These are phyloP conservation scores for Zalerion maritima DNA, from an alignment of 495 filamentous ascomycete species.

Conservation along the genomic window DNA sequence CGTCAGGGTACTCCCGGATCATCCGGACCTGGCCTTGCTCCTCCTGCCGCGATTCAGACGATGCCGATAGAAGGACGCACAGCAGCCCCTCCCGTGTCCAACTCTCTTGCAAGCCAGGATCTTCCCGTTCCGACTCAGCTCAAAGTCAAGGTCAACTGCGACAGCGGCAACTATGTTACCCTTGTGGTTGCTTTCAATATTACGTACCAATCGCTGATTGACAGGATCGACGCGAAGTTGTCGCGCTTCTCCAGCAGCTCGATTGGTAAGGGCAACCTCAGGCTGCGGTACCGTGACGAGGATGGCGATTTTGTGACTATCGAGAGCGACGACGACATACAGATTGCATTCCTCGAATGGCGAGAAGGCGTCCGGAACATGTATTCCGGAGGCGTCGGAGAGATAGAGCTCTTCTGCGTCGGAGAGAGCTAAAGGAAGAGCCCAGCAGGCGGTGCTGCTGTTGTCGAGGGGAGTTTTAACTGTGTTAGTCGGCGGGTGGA, in stretches of 20 bases:
- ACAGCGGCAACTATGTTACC: constrained; percentile 67
- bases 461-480: too few relatives aligned
- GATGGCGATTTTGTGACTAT: constrained; percentile 89
- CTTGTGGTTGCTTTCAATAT: constrained; percentile 89
- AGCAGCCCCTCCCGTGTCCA: constrained; percentile 15
- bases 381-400: constrained; percentile 52
- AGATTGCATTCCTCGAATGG: constrained; percentile 87
- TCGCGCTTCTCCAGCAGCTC: constrained; percentile 65
- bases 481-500: too few relatives aligned
- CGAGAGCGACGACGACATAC: constrained; percentile 86
- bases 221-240: constrained; percentile 95
- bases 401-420: constrained; percentile 66
- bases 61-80: constrained; percentile 16
- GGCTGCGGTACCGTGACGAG: constrained; percentile 81
- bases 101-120: constrained; percentile 30
- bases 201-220: constrained; percentile 76
- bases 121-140: constrained; percentile 63
- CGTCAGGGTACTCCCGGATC: constrained; percentile 28
- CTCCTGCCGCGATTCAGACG: constrained; percentile 11
- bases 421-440: constrained; percentile 13
- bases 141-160: constrained; percentile 86
- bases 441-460: constrained; percentile 1
- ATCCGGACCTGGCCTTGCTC: constrained; percentile 15
- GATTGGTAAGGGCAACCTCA: constrained; percentile 61
- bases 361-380: constrained; percentile 57